These are phyloP conservation scores for Somion occarium DNA, from an alignment of 1,284 basidiomycete genomes.

Conservation along the genomic window DNA sequence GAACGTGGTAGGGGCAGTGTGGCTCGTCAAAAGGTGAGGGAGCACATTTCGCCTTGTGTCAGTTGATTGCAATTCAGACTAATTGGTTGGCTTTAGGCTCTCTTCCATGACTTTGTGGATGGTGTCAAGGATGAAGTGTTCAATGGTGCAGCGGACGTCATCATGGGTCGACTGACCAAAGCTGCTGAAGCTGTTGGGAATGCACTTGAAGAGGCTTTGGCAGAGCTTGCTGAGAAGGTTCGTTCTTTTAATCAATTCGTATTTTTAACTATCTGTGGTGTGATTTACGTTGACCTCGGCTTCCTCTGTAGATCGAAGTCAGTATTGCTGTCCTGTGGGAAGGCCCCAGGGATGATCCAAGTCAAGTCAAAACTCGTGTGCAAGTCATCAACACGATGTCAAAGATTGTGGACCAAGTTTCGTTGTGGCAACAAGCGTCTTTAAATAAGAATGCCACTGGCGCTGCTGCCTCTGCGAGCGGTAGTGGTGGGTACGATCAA, in stretches of 20 bases:
- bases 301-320: conserved; percentile 51
- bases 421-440: conserved; percentile 40
- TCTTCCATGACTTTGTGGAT: conserved; percentile 41
- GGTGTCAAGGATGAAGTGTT: conserved; percentile 47
- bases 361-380: conserved; percentile 37
- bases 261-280: neutral
- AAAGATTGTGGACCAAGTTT: conserved; percentile 37
- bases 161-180: no score
- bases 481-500: no score
- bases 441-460: conserved; percentile 17
- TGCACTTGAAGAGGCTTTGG: conserved; percentile 41
- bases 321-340: conserved; percentile 59
- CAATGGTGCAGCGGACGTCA: conserved; percentile 43
- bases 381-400: conserved; percentile 34
- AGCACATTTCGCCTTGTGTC: conserved; percentile 18
- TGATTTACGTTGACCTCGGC: neutral
- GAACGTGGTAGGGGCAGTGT: conserved; percentile 53
- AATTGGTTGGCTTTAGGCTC: conserved; percentile 15
- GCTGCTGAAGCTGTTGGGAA: conserved; percentile 47
- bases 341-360: conserved; percentile 40
- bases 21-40: conserved; percentile 59
- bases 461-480: neutral
- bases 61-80: no score
- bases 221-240: conserved; percentile 51
- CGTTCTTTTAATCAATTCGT: conserved; percentile 8